phyloP scores from a whole-genome alignment of 2,329 filamentous ascomycete genomes.

The Phialophora verrucosa region DNA sequence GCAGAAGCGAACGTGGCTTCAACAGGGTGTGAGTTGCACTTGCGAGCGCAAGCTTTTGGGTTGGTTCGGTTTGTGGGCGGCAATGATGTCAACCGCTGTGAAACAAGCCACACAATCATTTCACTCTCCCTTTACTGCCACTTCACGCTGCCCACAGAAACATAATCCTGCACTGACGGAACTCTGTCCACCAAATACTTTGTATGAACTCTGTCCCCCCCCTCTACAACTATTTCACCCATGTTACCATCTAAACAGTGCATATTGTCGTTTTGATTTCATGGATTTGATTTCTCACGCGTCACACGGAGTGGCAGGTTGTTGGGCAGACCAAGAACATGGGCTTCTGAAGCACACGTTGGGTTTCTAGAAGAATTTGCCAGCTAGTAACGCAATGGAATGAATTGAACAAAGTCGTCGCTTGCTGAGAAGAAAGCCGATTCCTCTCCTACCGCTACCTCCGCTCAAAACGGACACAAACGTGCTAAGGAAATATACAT shows the following conservation, averaged over 20 bases:
- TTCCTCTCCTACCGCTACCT: constrained; percentile 13
- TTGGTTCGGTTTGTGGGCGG: constrained; percentile 9
- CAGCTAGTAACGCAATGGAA: constrained; percentile 17
- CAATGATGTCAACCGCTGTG: constrained; percentile 11
- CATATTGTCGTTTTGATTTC: neutral
- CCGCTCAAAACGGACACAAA: constrained; percentile 26
- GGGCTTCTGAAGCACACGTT: neutral
- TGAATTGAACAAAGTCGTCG: constrained; percentile 12
- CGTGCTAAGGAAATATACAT: constrained; percentile 37
- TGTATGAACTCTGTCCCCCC: neutral
- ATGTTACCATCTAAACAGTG: neutral
- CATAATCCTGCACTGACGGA: too few relatives aligned
- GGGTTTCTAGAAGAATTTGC: constrained; percentile 1
- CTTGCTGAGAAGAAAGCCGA: constrained; percentile 10
- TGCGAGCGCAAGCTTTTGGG: constrained; percentile 6
- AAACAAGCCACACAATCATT: neutral
- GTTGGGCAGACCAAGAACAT: neutral
- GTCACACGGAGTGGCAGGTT: neutral
- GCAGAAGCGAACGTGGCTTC: constrained; percentile 5
- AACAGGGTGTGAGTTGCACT: constrained; percentile 3
- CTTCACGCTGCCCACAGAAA: neutral
- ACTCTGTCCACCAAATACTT: neutral
- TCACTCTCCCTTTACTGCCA: neutral
- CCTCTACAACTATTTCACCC: neutral
- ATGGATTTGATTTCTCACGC: neutral